Conservation (phyloP, 306 rosid genomes). For the Neltuma alba region DNA sequence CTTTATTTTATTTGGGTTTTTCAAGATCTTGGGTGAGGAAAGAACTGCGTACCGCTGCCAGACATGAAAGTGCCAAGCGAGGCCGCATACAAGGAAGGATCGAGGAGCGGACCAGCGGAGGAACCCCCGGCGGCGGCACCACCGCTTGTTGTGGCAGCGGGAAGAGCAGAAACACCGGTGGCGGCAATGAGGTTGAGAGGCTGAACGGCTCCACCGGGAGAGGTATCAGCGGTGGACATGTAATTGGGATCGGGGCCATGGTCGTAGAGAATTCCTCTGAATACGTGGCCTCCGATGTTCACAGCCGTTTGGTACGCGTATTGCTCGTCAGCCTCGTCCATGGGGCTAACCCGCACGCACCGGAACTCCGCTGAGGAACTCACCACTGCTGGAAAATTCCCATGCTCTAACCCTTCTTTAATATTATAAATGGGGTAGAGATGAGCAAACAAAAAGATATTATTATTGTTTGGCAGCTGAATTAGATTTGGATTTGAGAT, state of each 20-base stretch:
- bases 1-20: constrained; percentile 19
- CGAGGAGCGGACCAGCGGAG: constrained; percentile 40
- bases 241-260: constrained; percentile 66
- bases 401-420: constrained; percentile 67
- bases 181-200: constrained; percentile 61
- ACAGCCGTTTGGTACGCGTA: constrained; percentile 92
- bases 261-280: constrained; percentile 85
- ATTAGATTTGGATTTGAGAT: background rate
- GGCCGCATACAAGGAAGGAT: constrained; percentile 71
- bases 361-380: constrained; percentile 71
- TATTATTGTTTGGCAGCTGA: background rate
- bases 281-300: constrained; percentile 88
- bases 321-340: constrained; percentile 78
- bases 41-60: constrained; percentile 99
- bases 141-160: constrained; percentile 25
- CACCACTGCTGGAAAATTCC: constrained; percentile 71
- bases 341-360: constrained; percentile 74
- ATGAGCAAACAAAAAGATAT: background rate
- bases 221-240: constrained; percentile 51
- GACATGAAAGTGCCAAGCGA: constrained; percentile 80
- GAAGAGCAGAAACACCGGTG: background rate
- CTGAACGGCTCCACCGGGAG: constrained; percentile 57
- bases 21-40: constrained; percentile 96
- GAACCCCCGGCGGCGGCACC: constrained; percentile 40
- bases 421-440: background rate